Evolutionary conservation across 805 yeast species (phyloP).

Genomic region (Cyberlindnera saturnus): DNA sequence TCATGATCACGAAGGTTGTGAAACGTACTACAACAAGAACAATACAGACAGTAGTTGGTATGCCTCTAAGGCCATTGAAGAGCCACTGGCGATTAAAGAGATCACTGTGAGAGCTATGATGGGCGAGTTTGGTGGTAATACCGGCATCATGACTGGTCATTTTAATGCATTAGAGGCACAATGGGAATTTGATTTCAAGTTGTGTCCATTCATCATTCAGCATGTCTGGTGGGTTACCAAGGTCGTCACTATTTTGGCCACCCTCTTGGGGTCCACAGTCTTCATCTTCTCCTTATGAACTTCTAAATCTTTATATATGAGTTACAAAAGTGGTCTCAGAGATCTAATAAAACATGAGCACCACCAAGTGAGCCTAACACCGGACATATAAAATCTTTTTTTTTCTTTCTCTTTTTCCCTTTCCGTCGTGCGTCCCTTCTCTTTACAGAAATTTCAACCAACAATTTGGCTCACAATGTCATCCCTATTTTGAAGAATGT

Average conservation of each 20-base stretch:
- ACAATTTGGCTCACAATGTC: slow-evolving; percentile 16
- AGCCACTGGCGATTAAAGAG: slow-evolving; percentile 50
- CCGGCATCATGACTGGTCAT: slow-evolving; percentile 78
- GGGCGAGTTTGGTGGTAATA: slow-evolving; percentile 92
- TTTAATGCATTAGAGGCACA: slow-evolving; percentile 34
- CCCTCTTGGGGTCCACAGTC: slow-evolving; percentile 30
- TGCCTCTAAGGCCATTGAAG: slow-evolving; percentile 38
- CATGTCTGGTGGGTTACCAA: slow-evolving; percentile 96
- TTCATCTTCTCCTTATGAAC: slow-evolving; percentile 14
- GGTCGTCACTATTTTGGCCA: slow-evolving; percentile 38
- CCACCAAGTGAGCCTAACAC: too few relatives aligned
- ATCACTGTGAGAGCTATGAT: slow-evolving; percentile 87
- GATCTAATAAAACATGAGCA: too few relatives aligned
- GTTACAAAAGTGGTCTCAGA: too few relatives aligned
- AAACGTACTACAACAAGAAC: slow-evolving; percentile 51
- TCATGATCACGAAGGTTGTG: slow-evolving; percentile 96
- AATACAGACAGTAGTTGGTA: slow-evolving; percentile 45
- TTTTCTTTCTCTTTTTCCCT: too few relatives aligned
- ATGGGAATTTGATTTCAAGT: slow-evolving; percentile 65
- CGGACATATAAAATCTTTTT: too few relatives aligned
- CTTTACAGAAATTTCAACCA: slow-evolving; percentile 28
- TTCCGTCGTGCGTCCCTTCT: not conserved
- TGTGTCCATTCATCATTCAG: slow-evolving; percentile 81
- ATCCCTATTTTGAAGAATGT: slow-evolving; percentile 12
- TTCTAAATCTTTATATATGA: too few relatives aligned